Evolutionary conservation across 352 stramenopile species (phyloP).

Genomic region (Phytophthora cajani): DNA sequence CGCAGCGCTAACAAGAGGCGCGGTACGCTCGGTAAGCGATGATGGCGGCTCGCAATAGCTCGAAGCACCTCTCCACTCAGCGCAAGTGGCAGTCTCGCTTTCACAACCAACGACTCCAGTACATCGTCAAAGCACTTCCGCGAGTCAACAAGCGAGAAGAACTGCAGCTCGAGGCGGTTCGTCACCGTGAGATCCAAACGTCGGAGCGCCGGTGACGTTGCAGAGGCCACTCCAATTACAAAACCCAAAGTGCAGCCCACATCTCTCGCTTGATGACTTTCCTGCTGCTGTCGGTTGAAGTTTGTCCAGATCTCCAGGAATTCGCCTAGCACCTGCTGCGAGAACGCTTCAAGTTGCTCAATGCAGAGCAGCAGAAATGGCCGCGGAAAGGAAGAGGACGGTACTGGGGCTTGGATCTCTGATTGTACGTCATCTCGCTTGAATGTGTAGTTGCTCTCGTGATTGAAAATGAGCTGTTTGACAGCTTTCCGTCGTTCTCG

Average conservation of each 20-base stretch:
- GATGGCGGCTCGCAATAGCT: constrained; percentile 54
- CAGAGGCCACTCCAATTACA: constrained; percentile 73
- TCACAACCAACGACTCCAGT: constrained; percentile 71
- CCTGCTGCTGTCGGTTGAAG: constrained; percentile 39
- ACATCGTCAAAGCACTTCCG: constrained; percentile 81
- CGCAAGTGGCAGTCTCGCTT: constrained; percentile 63
- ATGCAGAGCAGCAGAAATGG: constrained; percentile 75
- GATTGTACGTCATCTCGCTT: constrained; percentile 13
- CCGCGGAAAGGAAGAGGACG: constrained; percentile 10
- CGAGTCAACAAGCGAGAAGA: constrained; percentile 81
- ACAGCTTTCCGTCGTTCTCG: constrained; percentile 30
- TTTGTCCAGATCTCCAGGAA: constrained; percentile 81
- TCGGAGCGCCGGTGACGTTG: constrained; percentile 68
- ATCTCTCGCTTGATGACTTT: not conserved
- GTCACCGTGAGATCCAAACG: constrained; percentile 66
- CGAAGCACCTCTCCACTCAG: constrained; percentile 58
- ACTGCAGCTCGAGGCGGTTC: constrained; percentile 69
- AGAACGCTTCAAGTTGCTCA: constrained; percentile 77
- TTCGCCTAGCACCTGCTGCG: constrained; percentile 62
- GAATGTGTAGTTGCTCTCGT: constrained; percentile 50
- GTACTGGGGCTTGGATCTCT: not conserved
- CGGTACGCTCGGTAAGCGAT: constrained; percentile 69
- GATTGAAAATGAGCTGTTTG: constrained; percentile 24
- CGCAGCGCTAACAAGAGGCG: constrained; percentile 69
- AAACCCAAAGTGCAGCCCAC: constrained; percentile 50